Evolutionary conservation across 2,329 filamentous ascomycete genomes (phyloP).

Genomic region (Fusarium devonianum): DNA sequence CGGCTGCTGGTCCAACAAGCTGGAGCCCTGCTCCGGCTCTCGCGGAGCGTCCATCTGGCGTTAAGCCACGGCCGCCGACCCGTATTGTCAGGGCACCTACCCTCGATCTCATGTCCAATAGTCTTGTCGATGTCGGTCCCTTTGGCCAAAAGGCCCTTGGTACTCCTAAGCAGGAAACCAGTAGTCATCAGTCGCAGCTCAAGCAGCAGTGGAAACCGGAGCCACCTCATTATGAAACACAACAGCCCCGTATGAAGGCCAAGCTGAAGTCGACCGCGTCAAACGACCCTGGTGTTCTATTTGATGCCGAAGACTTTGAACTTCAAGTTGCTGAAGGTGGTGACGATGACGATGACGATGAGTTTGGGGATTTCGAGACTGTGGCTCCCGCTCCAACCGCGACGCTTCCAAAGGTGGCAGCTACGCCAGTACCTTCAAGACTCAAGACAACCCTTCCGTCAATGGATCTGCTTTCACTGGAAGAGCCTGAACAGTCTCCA

Average conservation of each 20-base stretch:
- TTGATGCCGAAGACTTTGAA: constrained; percentile 68
- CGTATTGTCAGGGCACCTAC: constrained; percentile 56
- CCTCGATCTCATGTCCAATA: constrained; percentile 62
- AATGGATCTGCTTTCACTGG: constrained; percentile 53
- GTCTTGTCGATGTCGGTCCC: constrained; percentile 51
- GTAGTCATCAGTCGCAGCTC: constrained; percentile 13
- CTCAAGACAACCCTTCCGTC: constrained; percentile 39
- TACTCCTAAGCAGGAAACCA: constrained; percentile 4
- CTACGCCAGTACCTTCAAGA: constrained; percentile 26
- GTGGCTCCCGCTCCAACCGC: constrained; percentile 39
- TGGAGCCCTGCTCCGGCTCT: constrained; percentile 12
- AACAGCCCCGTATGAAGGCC: constrained; percentile 30
- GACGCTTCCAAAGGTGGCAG: neutral
- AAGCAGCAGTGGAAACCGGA: constrained; percentile 17
- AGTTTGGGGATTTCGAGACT: constrained; percentile 67
- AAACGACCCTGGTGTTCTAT: constrained; percentile 64
- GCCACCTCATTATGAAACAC: constrained; percentile 5
- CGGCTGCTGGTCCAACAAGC: constrained; percentile 11
- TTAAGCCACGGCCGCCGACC: constrained; percentile 23
- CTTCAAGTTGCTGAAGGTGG: constrained; percentile 50
- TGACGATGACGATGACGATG: constrained; percentile 55
- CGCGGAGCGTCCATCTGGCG: constrained; percentile 6
- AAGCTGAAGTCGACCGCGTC: constrained; percentile 36
- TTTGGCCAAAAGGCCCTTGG: constrained; percentile 10
- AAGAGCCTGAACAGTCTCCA: constrained; percentile 41